Evolutionary conservation across 495 filamentous ascomycete species (phyloP), one percentile per base, ranked within the genome.

Genomic region (Podospora didyma): DNA sequence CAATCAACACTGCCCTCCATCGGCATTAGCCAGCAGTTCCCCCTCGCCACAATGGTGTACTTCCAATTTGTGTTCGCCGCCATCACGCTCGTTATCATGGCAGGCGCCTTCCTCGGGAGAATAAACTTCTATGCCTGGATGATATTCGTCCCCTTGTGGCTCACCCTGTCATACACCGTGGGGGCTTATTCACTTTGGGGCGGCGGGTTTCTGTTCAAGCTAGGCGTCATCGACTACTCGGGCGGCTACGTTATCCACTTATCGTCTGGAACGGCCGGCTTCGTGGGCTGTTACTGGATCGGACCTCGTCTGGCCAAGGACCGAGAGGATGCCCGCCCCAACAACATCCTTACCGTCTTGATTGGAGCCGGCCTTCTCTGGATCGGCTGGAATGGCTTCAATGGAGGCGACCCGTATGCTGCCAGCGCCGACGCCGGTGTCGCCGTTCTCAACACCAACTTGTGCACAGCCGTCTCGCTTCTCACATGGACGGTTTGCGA

Each of bases 1-100:
- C 80, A 80, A 59, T 70, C 76, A 9, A 50, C 50, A 7, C 65
- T 83, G 7, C 78, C 79, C 1, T 67, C 77, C 11, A 73, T 78
- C 2, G 68, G 54, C 35, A 39, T 76, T 49, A 57, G 61, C 7
- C 68, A 71, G 31, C 69, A 72, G 53, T 83, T 73, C 58, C 77
- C 78, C 17, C 55, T 74, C 59, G 72, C 76, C 2, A 81, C 77
- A n/a, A 82, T 83, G 80, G 68, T 82, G 0, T 83, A 83, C 64
- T 83, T 83, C 65, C 80, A 83, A 53, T 83, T 83, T 57, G 80
- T 81, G 26, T 83, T 83, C 65, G 80, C 80, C 0, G 80, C 80
- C 37, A 83, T 83, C 62, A 83, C 80, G 0, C 69, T 80, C 7
- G 66, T 82, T 49, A 78, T 83, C 47, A 65, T 77, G 50, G 80